Percentiles rank a stretch among this genome's conserved stretches.
Evolutionary conservation across 495 filamentous ascomycete genomes (phyloP).

Genomic region (Hyaloscypha bicolor): DNA sequence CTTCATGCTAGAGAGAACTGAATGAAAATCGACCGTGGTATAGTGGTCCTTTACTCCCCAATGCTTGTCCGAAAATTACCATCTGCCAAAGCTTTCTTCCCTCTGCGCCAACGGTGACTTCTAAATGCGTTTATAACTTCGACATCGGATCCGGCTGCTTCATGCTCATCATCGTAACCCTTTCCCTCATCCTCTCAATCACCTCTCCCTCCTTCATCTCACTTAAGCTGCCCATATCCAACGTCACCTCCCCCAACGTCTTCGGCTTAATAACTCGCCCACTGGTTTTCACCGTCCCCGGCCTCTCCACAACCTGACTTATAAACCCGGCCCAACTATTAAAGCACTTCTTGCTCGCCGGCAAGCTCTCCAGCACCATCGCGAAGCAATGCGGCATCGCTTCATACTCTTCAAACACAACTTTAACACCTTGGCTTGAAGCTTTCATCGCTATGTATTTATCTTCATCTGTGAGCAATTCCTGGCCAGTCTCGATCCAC

Average conservation of each 20-base stretch:
- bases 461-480: conserved; percentile 76
- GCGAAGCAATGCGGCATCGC: conserved; percentile 91
- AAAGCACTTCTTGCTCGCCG: conserved; percentile 53
- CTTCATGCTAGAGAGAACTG: background rate
- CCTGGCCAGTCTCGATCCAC: conserved; percentile 75
- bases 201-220: conserved; percentile 57
- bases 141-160: conserved; percentile 44
- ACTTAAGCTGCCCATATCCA: conserved; percentile 54
- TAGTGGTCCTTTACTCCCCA: background rate
- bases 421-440: conserved; percentile 59
- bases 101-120: background rate
- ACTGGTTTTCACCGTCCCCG: conserved; percentile 42
- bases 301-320: conserved; percentile 43
- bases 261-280: conserved; percentile 59
- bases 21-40: background rate
- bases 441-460: conserved; percentile 62
- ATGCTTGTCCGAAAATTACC: background rate
- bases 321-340: conserved; percentile 62
- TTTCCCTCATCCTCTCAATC: conserved; percentile 47
- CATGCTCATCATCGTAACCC: conserved; percentile 46
- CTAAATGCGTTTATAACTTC: conserved; percentile 44
- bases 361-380: conserved; percentile 56
- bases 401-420: conserved; percentile 76
- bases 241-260: conserved; percentile 50
- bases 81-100: background rate